phyloP scores from a whole-genome alignment of 495 filamentous ascomycete species.

The Neurospora sp. region DNA sequence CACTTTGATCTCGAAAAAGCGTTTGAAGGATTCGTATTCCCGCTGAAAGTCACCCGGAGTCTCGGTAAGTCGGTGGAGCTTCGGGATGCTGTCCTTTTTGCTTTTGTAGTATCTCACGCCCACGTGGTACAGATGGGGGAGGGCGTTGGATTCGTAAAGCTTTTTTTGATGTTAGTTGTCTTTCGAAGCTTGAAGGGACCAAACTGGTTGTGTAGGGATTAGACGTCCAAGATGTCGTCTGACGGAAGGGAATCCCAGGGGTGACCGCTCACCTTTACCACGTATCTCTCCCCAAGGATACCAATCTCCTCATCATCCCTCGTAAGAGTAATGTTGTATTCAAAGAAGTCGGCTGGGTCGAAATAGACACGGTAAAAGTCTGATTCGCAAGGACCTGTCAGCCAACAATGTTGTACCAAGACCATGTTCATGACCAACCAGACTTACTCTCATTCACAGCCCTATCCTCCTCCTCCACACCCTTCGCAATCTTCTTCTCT shows the following conservation, averaged over 20 bases:
- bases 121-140: conserved; percentile 32
- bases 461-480: conserved; percentile 33
- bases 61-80: conserved; percentile 15
- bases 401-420: neutral
- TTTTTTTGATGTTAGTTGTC: conserved; percentile 6
- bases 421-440: no score
- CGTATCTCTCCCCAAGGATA: conserved; percentile 21
- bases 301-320: conserved; percentile 17
- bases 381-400: neutral
- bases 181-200: neutral
- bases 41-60: conserved; percentile 13
- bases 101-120: conserved; percentile 26
- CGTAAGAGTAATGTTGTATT: conserved; percentile 22
- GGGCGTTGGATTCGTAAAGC: conserved; percentile 39
- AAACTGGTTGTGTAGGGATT: neutral
- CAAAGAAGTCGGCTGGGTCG: conserved; percentile 23
- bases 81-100: conserved; percentile 15
- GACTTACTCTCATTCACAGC: conserved; percentile 26
- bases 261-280: conserved; percentile 20
- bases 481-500: conserved; percentile 25
- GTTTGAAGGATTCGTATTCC: conserved; percentile 40
- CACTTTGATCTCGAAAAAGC: conserved; percentile 46
- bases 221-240: neutral
- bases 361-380: conserved; percentile 21
- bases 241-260: neutral